Percentiles rank a stretch among this genome's conserved stretches.
Evolutionary conservation across 805 yeast species (phyloP).

Genomic region (Sugiyamaella smithiae): DNA sequence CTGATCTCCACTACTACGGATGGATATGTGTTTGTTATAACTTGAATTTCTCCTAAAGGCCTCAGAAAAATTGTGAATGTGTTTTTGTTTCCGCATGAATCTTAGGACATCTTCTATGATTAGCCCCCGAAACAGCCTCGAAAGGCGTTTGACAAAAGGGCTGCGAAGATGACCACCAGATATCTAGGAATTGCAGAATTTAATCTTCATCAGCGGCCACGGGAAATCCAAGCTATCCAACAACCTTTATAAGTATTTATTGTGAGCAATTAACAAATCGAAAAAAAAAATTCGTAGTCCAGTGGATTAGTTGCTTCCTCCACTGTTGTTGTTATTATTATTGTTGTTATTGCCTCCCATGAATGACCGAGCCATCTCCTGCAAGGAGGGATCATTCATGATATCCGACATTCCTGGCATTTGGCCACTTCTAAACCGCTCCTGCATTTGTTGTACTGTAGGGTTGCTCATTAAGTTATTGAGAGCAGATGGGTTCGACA

Average conservation of each 20-base stretch:
- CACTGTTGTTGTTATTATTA: slow-evolving; percentile 3
- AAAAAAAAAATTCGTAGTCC: no score
- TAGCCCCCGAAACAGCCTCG: slow-evolving; percentile 12
- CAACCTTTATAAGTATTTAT: no score
- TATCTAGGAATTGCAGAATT: slow-evolving; percentile 26
- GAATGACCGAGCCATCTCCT: slow-evolving; percentile 67
- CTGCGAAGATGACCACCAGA: background rate
- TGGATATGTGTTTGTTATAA: no score
- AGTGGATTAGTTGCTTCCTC: no score
- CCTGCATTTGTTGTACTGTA: slow-evolving; percentile 78
- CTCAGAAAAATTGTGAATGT: slow-evolving; percentile 23
- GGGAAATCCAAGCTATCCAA: no score
- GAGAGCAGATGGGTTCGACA: slow-evolving; percentile 81
- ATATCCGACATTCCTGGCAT: slow-evolving; percentile 63
- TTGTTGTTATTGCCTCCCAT: slow-evolving; percentile 49
- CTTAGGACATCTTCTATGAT: slow-evolving; percentile 1
- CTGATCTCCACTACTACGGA: background rate
- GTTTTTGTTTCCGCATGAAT: slow-evolving; percentile 16
- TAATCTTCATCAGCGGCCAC: slow-evolving; percentile 23
- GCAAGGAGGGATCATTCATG: slow-evolving; percentile 78
- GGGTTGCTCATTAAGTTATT: slow-evolving; percentile 76
- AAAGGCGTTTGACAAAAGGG: slow-evolving; percentile 8
- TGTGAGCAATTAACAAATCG: no score
- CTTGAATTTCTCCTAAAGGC: slow-evolving; percentile 7
- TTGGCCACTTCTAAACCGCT: slow-evolving; percentile 55